Percentiles rank a stretch among this genome's conserved stretches.
Evolutionary conservation across 23 red algal species (phyloP).

Genomic region (Agarophyton chilense): DNA sequence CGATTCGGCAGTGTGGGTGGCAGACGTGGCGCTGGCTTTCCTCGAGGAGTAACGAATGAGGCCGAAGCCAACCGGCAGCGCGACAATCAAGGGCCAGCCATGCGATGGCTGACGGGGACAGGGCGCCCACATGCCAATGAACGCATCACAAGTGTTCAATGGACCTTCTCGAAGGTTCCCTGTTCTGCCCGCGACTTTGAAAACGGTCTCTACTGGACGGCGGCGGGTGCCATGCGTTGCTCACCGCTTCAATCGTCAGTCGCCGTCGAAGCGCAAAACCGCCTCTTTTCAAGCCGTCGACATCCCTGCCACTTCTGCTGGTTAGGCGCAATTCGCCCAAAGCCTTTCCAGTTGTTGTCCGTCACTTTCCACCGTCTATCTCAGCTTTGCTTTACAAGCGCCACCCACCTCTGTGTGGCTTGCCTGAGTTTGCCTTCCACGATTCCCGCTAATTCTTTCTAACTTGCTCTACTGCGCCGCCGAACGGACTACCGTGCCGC

Average conservation of each 20-base stretch:
- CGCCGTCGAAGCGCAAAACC: too few relatives aligned
- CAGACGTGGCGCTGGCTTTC: background rate
- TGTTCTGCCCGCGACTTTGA: background rate
- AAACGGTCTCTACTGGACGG: background rate
- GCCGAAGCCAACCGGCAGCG: background rate
- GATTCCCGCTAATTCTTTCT: background rate
- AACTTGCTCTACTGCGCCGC: background rate
- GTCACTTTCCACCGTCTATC: too few relatives aligned
- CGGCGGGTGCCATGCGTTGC: background rate
- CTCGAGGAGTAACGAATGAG: too few relatives aligned
- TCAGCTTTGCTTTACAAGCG: too few relatives aligned
- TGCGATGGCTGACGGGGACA: background rate
- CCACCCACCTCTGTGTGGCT: too few relatives aligned
- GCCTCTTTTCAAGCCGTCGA: too few relatives aligned
- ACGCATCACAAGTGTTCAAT: background rate
- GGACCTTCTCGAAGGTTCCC: slow-evolving; percentile 37
- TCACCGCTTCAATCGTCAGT: background rate
- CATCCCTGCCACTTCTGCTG: too few relatives aligned
- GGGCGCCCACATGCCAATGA: background rate
- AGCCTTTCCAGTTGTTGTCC: too few relatives aligned
- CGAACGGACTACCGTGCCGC: too few relatives aligned
- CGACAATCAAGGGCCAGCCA: background rate
- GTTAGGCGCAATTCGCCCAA: too few relatives aligned
- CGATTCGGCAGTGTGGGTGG: too few relatives aligned
- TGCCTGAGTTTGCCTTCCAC: background rate